These are phyloP conservation scores for Collybia sordida DNA, from an alignment of 768 basidiomycete species.

Conservation along the genomic window DNA sequence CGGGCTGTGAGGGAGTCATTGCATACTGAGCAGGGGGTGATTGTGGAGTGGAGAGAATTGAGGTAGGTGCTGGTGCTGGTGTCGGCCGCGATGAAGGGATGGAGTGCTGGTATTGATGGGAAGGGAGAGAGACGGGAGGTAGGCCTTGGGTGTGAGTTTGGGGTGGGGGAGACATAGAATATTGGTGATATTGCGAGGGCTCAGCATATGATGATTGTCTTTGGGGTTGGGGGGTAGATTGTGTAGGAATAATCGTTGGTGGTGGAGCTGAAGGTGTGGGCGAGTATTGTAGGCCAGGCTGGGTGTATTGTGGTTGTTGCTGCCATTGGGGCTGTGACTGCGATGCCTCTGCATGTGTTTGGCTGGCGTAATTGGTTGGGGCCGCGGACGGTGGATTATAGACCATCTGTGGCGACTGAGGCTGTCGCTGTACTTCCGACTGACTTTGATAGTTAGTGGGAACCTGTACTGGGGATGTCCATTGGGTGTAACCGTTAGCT, in stretches of 20 bases:
- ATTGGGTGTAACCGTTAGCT: slow-evolving; percentile 31
- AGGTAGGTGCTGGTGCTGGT: slow-evolving; percentile 23
- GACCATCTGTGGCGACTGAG: slow-evolving; percentile 21
- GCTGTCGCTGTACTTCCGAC: slow-evolving; percentile 11
- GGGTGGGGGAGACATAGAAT: slow-evolving; percentile 14
- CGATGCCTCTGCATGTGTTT: slow-evolving; percentile 9
- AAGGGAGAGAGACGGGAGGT: slow-evolving; percentile 21
- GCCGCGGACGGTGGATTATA: slow-evolving; percentile 2
- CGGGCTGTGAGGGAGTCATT: slow-evolving; percentile 20
- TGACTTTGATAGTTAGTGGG: slow-evolving; percentile 7
- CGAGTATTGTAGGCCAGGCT: slow-evolving; percentile 10
- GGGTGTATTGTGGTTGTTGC: slow-evolving; percentile 12
- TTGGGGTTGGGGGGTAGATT: slow-evolving; percentile 13
- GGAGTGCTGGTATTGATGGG: slow-evolving; percentile 18
- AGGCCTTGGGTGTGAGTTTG: slow-evolving; percentile 12
- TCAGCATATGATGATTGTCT: slow-evolving; percentile 7
- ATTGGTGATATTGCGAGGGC: slow-evolving; percentile 23
- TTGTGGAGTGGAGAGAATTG: slow-evolving; percentile 17
- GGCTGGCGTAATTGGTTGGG: slow-evolving; percentile 7
- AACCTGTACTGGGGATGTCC: slow-evolving; percentile 24
- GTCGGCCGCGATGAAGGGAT: slow-evolving; percentile 14
- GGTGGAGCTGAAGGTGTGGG: slow-evolving; percentile 5
- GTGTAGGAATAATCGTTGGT: slow-evolving; percentile 15
- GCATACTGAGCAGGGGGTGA: slow-evolving; percentile 22
- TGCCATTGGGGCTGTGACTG: slow-evolving; percentile 13